Conservation (phyloP, 2,329 filamentous ascomycete genomes). For the Rutstroemia sp. region DNA sequence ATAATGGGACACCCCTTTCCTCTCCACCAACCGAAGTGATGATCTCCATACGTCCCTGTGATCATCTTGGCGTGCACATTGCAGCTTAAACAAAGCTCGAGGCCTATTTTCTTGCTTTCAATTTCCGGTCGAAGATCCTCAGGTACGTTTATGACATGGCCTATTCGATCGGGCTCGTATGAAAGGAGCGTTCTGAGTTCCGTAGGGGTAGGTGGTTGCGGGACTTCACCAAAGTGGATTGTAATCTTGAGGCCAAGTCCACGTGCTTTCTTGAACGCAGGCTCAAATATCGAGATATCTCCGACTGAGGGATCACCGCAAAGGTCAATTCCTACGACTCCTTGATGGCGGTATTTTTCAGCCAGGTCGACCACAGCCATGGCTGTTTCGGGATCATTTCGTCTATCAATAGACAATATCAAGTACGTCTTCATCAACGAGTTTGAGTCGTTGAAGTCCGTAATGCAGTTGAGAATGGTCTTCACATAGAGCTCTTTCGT, state of each 20-base stretch:
- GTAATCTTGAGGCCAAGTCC: constrained; percentile 53
- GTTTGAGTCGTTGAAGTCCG: constrained; percentile 33
- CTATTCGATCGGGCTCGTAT: constrained; percentile 61
- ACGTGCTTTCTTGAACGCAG: constrained; percentile 51
- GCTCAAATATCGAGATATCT: constrained; percentile 50
- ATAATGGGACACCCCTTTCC: constrained; percentile 52
- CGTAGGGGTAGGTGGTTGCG: constrained; percentile 43
- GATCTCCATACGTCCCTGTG: constrained; percentile 52
- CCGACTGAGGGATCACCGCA: constrained; percentile 67
- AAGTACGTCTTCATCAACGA: constrained; percentile 50
- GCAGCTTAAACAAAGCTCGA: constrained; percentile 74
- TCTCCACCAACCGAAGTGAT: constrained; percentile 74
- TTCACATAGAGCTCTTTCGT: constrained; percentile 54
- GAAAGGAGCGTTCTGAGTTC: constrained; percentile 59
- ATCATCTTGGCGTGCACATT: constrained; percentile 74
- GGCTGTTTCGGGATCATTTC: constrained; percentile 51
- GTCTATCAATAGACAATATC: constrained; percentile 68
- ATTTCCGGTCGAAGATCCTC: constrained; percentile 38
- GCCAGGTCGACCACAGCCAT: constrained; percentile 58
- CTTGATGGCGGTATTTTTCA: constrained; percentile 40
- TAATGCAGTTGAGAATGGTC: constrained; percentile 59
- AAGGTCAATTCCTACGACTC: constrained; percentile 69
- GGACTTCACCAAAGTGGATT: constrained; percentile 70
- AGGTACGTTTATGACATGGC: constrained; percentile 72
- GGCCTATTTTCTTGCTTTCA: constrained; percentile 39